Percentiles rank a stretch among this genome's conserved stretches.
These are phyloP conservation scores for Coniochaeta sp. DNA, from an alignment of 2,329 filamentous ascomycete genomes.

Conservation along the genomic window DNA sequence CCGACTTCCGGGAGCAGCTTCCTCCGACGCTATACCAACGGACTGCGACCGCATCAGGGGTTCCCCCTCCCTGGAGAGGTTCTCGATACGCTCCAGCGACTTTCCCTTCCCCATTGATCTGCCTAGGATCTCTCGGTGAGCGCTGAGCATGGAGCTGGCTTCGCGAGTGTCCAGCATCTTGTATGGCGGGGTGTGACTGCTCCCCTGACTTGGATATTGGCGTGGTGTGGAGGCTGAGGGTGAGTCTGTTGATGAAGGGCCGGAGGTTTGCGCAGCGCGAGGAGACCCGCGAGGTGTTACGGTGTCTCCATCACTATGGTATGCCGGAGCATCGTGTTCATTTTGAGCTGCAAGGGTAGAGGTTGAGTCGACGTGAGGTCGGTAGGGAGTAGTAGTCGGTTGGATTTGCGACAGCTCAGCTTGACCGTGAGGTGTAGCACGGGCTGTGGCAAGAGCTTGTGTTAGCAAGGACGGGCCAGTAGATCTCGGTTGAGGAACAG, in stretches of 20 bases:
- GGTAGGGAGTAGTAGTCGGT: background rate
- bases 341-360: constrained; percentile 7
- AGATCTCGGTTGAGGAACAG: constrained; percentile 32
- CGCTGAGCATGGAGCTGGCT: constrained; percentile 24
- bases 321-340: constrained; percentile 25
- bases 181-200: constrained; percentile 7
- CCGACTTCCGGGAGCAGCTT: background rate
- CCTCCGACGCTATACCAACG: background rate
- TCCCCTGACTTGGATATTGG: background rate
- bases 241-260: background rate
- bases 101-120: constrained; percentile 18
- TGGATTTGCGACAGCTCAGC: constrained; percentile 10
- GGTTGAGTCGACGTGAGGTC: background rate
- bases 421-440: constrained; percentile 34
- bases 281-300: constrained; percentile 26
- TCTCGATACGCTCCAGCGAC: constrained; percentile 9
- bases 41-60: constrained; percentile 5
- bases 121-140: constrained; percentile 24
- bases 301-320: constrained; percentile 26
- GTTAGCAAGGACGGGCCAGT: constrained; percentile 48
- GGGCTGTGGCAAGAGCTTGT: constrained; percentile 51
- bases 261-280: constrained; percentile 6
- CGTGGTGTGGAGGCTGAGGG: background rate
- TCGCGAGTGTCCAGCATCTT: constrained; percentile 23
- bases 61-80: constrained; percentile 29